Percentiles rank a stretch among this genome's conserved stretches.
Evolutionary conservation across 2,329 filamentous ascomycete genomes (phyloP).

Genomic region (Xylaria polymorpha): DNA sequence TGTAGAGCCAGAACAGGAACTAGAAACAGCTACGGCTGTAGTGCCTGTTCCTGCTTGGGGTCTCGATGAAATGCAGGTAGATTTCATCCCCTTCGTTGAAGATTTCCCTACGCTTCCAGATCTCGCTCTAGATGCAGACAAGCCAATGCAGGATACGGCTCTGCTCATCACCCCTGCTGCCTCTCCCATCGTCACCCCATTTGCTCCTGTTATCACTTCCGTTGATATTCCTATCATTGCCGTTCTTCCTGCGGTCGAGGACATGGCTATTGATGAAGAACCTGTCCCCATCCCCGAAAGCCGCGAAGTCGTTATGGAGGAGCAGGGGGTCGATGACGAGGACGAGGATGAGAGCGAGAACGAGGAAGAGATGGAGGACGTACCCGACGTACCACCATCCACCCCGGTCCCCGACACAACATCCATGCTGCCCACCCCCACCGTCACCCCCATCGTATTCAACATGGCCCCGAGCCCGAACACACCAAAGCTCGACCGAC

Average conservation of each 20-base stretch:
- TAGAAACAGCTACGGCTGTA: background rate
- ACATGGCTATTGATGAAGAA: background rate
- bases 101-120: background rate
- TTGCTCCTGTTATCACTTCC: background rate
- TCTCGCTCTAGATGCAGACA: background rate
- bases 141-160: background rate
- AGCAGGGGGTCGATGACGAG: no score
- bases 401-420: background rate
- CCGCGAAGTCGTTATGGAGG: background rate
- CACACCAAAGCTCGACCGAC: constrained; percentile 20
- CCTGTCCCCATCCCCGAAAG: background rate
- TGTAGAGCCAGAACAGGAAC: background rate
- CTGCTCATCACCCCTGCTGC: background rate
- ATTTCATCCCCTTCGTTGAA: background rate
- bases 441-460: constrained; percentile 1
- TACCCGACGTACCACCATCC: background rate
- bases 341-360: background rate
- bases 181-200: background rate
- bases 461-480: background rate
- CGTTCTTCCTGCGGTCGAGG: background rate
- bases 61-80: background rate
- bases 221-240: background rate
- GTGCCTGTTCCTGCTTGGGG: no score
- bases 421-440: background rate
- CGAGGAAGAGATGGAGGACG: constrained; percentile 4